Conservation (phyloP, 192 early-diverging fungal species). For the Podila epicladia region DNA sequence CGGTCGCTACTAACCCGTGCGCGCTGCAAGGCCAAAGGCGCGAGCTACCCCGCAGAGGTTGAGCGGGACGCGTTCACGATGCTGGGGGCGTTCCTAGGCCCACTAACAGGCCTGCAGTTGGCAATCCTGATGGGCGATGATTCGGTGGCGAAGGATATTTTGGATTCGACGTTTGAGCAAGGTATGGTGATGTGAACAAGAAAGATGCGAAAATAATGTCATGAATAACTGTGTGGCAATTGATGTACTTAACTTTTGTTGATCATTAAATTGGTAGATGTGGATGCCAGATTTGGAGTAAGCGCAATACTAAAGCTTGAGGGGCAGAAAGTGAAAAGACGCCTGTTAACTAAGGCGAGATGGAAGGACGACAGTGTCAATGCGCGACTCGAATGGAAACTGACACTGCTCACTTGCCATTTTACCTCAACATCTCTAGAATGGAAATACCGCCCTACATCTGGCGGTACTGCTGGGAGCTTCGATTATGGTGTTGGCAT, state of each 20-base stretch:
- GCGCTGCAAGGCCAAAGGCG: constrained; percentile 24
- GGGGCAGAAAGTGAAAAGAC: too few species aligned
- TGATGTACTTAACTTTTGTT: neutral
- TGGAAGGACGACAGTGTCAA: too few species aligned
- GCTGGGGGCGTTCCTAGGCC: constrained; percentile 74
- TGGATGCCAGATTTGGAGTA: constrained; percentile 73
- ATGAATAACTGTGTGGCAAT: neutral
- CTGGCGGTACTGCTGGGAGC: constrained; percentile 72
- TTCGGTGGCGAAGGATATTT: constrained; percentile 71
- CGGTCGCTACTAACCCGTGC: constrained; percentile 38
- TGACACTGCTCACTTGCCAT: neutral
- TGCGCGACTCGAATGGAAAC: neutral
- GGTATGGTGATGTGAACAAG: neutral
- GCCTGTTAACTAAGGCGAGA: too few species aligned
- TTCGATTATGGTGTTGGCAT: constrained; percentile 59
- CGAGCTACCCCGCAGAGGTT: constrained; percentile 36
- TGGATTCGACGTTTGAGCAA: constrained; percentile 72
- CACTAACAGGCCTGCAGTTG: constrained; percentile 67
- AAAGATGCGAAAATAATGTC: neutral
- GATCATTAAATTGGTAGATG: constrained; percentile 43
- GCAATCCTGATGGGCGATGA: constrained; percentile 71
- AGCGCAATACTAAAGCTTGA: neutral
- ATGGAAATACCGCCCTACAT: constrained; percentile 77
- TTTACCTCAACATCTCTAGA: constrained; percentile 46
- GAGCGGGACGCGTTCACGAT: constrained; percentile 75